Evolutionary conservation across 2,329 filamentous ascomycete species (phyloP), one percentile per base, ranked within the genome.

Genomic region (Pseudocercospora vitis): DNA sequence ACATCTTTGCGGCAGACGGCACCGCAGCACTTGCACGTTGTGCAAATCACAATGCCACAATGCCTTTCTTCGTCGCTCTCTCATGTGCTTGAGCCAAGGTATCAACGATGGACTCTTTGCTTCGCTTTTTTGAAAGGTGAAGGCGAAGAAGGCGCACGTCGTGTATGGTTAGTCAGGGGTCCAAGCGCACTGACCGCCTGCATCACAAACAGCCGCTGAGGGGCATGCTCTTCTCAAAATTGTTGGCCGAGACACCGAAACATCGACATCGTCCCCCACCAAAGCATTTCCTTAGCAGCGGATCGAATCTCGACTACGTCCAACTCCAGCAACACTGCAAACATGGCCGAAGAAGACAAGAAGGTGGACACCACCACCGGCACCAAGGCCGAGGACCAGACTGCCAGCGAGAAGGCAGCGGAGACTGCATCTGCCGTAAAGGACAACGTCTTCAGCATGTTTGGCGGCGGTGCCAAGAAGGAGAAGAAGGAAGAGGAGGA

Each of bases 391-490:
- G 60, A 65, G 68, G 64, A 74, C 56, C 71, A 71, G 58, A 66
- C 65, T 16, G 65, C 70, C 48, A 68, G 66, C 45, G 70, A 72
- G 53, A 66, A 69, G 51, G 73, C 68, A 26, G 58, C 66, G 26
- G 67, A 70, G 42, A 65, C 68, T 24, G 72, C 70, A 19, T 59
- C 69, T 14, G 70, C 74, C 31, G 75, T 75, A 16, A 78, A 77
- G 69, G 76, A 78, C 65, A 78, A 78, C 61, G 89, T 97, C 62
- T 97, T 97, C 80, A 92, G 89, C 74, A 97, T 99, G 94, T 99
- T 99, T 71, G 94, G 94, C 66, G 94, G 94, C 61, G 94, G 94
- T 59, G 89, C 89, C 57, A 95, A 95, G 84, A 97, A 96, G 81
- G 89, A 94, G 78, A 91, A 90, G 82, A 95, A 94, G 81, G 84